These are phyloP conservation scores for Fusarium gaditjirri DNA, from an alignment of 2,329 filamentous ascomycete species.

Conservation along the genomic window DNA sequence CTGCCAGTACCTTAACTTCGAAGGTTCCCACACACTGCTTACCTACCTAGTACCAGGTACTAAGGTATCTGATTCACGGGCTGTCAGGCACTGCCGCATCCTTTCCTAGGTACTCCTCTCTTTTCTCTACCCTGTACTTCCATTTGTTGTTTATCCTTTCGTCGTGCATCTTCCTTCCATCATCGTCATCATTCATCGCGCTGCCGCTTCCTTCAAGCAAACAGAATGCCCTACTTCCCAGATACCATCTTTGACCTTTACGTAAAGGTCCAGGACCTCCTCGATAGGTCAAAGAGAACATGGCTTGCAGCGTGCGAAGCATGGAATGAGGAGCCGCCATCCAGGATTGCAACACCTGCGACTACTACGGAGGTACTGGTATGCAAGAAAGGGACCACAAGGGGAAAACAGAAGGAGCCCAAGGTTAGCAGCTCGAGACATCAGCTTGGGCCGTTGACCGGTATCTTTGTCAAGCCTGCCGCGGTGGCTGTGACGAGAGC, in stretches of 20 bases:
- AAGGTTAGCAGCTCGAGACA: neutral
- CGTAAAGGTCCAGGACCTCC: neutral
- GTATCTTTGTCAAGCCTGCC: neutral
- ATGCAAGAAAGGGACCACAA: neutral
- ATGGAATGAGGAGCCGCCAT: neutral
- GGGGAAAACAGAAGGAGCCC: neutral
- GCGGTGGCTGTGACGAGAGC: neutral
- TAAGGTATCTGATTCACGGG: neutral
- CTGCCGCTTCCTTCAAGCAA: neutral
- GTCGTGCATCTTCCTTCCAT: neutral
- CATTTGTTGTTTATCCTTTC: neutral
- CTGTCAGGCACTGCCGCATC: neutral
- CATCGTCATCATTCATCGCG: neutral
- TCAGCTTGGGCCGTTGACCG: neutral
- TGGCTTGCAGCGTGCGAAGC: neutral
- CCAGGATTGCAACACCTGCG: neutral
- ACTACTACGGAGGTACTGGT: neutral
- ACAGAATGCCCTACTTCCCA: neutral
- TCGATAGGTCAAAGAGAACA: neutral
- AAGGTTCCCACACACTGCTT: neutral
- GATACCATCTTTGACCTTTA: neutral
- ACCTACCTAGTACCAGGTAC: too few species aligned
- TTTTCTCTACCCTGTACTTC: neutral
- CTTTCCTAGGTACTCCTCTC: neutral
- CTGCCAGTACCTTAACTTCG: neutral